A percentile compares a stretch with the other conserved stretches of the same genome.
Conservation (phyloP, 306 rosid species). For the Inga oerstediana region DNA sequence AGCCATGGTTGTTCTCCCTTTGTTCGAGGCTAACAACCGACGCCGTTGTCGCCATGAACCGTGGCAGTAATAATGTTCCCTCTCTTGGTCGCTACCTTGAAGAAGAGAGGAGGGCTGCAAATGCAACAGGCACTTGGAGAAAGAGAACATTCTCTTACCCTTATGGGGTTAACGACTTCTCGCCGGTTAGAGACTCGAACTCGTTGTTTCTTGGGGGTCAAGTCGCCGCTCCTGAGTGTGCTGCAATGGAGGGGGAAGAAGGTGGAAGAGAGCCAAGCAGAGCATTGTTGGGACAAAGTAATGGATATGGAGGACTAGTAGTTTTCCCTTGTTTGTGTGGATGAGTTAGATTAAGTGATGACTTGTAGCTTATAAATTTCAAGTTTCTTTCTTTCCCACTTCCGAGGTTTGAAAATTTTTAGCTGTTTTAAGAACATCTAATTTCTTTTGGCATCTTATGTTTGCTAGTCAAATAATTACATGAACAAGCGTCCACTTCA, state of each 20-base stretch:
- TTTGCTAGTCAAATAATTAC: background rate
- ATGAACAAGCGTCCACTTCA: background rate
- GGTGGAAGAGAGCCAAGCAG: conserved; percentile 32
- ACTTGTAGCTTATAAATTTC: background rate
- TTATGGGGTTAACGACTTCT: conserved; percentile 44
- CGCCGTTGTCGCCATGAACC: conserved; percentile 30
- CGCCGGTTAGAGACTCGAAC: conserved; percentile 36
- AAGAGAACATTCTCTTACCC: conserved; percentile 37
- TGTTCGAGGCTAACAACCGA: conserved; percentile 68
- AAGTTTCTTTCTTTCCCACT: background rate
- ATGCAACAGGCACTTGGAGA: conserved; percentile 22
- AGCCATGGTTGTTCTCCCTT: conserved; percentile 61
- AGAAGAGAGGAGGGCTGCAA: conserved; percentile 53
- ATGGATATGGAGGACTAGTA: conserved; percentile 40
- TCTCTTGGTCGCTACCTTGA: conserved; percentile 79
- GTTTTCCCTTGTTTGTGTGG: conserved; percentile 51
- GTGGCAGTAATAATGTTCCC: conserved; percentile 30
- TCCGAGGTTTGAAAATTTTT: background rate
- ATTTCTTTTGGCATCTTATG: background rate
- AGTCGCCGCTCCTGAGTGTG: conserved; percentile 42
- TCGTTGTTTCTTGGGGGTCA: conserved; percentile 38
- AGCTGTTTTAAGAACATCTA: background rate
- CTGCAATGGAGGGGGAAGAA: conserved; percentile 17
- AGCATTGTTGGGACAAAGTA: conserved; percentile 37
- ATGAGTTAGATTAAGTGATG: conserved; percentile 16